Evolutionary conservation across 352 stramenopile species (phyloP), one percentile per base, ranked within the genome.

Genomic region (Thalassiosira mediterranea): DNA sequence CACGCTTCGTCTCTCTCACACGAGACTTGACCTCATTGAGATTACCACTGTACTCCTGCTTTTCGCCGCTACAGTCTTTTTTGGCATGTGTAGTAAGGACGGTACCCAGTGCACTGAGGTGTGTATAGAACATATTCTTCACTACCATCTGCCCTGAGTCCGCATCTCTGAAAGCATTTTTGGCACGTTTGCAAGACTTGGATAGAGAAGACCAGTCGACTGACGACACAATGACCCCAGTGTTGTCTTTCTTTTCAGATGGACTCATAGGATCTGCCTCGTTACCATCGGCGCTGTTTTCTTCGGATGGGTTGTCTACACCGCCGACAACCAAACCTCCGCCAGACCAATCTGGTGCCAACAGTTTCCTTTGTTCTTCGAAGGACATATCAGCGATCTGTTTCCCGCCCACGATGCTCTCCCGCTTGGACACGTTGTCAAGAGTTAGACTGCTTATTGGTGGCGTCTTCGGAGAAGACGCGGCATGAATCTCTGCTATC

Each of bases 101-200:
- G 3, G 57, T 52, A 3, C 29, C 67, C 26, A 81, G 40, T 15
- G 64, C 56, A 25, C 25, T 51, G 8, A 76, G 49, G 42, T 81
- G 46, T 31, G 42, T 68, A 57, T 72, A 49, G 42, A 81, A 81
- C 72, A 81, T 81, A 59, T 81, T 81, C 52, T 60, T 76, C n/a
- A 81, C 56, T 19, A 76, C 72, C 17, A 68, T 34, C n/a, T 71
- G 49, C 5, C 57, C 65, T 15, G 72, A 81, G 37, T 64, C 63
- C 31, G 38, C 28, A 63, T 81, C 64, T 19, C 47, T 48, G 42
- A 81, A 76, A 3, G 63, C 44, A 61, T 65, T 66, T 42, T 72
- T 71, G 21, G 72, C 72, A 29, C 48, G 53, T 60, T 72, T 81
- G 54, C 72, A 81, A 23, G 72, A 81, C 53, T 76, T 81, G 2